Evolutionary conservation across 768 basidiomycete genomes (phyloP).

Genomic region (Suillus placidus): DNA sequence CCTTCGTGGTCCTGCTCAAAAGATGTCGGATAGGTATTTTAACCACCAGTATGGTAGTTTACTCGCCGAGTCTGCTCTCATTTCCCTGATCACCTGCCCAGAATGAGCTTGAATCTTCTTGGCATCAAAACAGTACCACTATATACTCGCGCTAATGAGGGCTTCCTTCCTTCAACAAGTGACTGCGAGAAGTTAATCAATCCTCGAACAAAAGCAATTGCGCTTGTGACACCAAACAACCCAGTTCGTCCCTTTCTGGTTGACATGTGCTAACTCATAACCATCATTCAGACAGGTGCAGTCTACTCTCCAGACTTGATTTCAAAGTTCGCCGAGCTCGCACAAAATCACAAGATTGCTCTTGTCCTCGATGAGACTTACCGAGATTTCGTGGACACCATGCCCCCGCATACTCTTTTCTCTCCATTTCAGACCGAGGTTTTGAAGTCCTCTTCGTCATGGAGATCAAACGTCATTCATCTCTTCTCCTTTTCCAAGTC

Average conservation of each 20-base stretch:
- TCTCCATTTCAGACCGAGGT: slow-evolving; percentile 19
- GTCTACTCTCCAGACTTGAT: slow-evolving; percentile 63
- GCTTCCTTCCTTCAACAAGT: slow-evolving; percentile 62
- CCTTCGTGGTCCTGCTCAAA: not conserved
- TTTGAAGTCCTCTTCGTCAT: slow-evolving; percentile 36
- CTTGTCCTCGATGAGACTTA: slow-evolving; percentile 90
- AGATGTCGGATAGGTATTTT: slow-evolving; percentile 53
- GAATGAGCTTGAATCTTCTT: slow-evolving; percentile 70
- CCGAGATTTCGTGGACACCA: slow-evolving; percentile 68
- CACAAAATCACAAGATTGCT: slow-evolving; percentile 54
- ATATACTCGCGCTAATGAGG: slow-evolving; percentile 48
- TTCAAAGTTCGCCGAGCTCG: slow-evolving; percentile 60
- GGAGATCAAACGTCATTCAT: slow-evolving; percentile 66
- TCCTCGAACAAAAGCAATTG: slow-evolving; percentile 63
- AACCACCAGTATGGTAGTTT: slow-evolving; percentile 52
- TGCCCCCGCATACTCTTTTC: slow-evolving; percentile 62
- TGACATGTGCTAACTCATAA: not conserved
- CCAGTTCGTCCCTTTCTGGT: slow-evolving; percentile 45
- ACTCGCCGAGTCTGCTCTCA: not conserved
- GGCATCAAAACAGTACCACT: slow-evolving; percentile 61
- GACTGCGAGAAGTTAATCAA: slow-evolving; percentile 57
- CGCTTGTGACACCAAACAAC: slow-evolving; percentile 79
- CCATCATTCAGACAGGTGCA: slow-evolving; percentile 58
- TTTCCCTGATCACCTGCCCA: slow-evolving; percentile 25
- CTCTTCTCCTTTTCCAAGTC: slow-evolving; percentile 84